Evolutionary conservation across 768 basidiomycete genomes (phyloP).

Genomic region (Tylopilus felleus): DNA sequence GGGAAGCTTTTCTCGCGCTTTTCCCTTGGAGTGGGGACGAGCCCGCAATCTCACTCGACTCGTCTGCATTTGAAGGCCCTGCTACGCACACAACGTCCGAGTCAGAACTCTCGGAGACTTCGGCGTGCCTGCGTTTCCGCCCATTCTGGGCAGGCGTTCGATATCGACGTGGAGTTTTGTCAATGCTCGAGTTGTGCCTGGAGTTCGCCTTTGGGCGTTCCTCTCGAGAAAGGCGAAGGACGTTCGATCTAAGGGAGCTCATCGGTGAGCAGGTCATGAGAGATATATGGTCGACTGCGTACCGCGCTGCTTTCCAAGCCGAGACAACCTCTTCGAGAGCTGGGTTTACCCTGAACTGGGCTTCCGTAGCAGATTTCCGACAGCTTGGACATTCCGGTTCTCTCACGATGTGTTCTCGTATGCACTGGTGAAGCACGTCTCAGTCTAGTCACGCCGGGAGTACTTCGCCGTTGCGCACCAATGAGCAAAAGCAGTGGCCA

Average conservation of each 20-base stretch:
- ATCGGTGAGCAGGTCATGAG: not conserved
- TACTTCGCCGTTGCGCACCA: slow-evolving; percentile 42
- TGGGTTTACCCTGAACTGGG: slow-evolving; percentile 63
- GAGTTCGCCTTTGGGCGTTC: slow-evolving; percentile 23
- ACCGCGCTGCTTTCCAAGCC: slow-evolving; percentile 77
- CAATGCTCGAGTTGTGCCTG: not conserved
- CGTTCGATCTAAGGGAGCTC: slow-evolving; percentile 34
- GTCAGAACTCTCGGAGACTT: slow-evolving; percentile 21
- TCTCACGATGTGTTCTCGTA: slow-evolving; percentile 52
- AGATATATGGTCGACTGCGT: slow-evolving; percentile 8
- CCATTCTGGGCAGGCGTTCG: slow-evolving; percentile 17
- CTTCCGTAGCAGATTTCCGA: slow-evolving; percentile 55
- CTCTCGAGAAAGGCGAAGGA: slow-evolving; percentile 41
- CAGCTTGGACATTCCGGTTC: slow-evolving; percentile 75
- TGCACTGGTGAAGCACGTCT: slow-evolving; percentile 49
- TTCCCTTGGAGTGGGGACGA: slow-evolving; percentile 24
- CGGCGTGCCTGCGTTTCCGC: slow-evolving; percentile 37
- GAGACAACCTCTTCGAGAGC: slow-evolving; percentile 64
- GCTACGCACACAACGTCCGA: slow-evolving; percentile 28
- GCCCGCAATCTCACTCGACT: slow-evolving; percentile 22
- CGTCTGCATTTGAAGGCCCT: slow-evolving; percentile 27
- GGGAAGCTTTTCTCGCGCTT: slow-evolving; percentile 18
- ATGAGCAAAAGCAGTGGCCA: slow-evolving; percentile 81
- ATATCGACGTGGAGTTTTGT: slow-evolving; percentile 18
- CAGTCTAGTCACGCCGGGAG: slow-evolving; percentile 2